A percentile compares a stretch with the other conserved stretches of the same genome.
Evolutionary conservation across 257 asterid species (phyloP).

Genomic region (Solanum virginianum): DNA sequence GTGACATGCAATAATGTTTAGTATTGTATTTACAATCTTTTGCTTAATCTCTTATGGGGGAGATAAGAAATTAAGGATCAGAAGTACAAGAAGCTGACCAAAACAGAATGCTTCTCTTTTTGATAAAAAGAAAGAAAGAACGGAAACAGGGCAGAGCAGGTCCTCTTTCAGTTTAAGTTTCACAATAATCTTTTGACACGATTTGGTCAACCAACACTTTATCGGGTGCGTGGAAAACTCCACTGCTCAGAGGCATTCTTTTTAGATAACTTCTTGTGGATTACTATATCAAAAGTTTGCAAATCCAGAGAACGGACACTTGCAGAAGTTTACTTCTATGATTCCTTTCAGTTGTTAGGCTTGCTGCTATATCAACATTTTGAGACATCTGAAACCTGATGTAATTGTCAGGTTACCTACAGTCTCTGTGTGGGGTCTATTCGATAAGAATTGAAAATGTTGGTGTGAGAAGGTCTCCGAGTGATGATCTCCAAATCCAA

Average conservation of each 20-base stretch:
- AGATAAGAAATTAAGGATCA: not conserved
- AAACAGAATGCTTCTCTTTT: not conserved
- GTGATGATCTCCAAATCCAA: constrained; percentile 63
- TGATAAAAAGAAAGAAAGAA: not conserved
- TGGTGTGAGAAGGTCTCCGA: constrained; percentile 66
- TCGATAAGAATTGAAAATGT: constrained; percentile 58
- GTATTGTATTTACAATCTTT: not conserved
- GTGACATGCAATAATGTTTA: not conserved
- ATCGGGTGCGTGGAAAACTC: not conserved
- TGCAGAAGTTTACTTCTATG: not conserved
- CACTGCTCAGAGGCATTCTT: not conserved
- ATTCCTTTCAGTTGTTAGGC: not conserved
- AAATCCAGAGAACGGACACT: not conserved
- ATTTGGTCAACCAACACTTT: not conserved
- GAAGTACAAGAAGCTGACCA: not conserved
- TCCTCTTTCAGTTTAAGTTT: not conserved
- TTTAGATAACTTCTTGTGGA: not conserved
- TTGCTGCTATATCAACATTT: not conserved
- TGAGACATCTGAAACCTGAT: not conserved
- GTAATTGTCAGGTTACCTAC: constrained; percentile 44
- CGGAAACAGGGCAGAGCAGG: not conserved
- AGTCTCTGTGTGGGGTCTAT: constrained; percentile 54
- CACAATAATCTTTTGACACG: not conserved
- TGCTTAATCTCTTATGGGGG: not conserved
- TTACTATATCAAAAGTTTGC: not conserved